Base-by-base conservation (phyloP, 108 stramenopile genomes). In the Pseudonitzschia multiseries region DNA sequence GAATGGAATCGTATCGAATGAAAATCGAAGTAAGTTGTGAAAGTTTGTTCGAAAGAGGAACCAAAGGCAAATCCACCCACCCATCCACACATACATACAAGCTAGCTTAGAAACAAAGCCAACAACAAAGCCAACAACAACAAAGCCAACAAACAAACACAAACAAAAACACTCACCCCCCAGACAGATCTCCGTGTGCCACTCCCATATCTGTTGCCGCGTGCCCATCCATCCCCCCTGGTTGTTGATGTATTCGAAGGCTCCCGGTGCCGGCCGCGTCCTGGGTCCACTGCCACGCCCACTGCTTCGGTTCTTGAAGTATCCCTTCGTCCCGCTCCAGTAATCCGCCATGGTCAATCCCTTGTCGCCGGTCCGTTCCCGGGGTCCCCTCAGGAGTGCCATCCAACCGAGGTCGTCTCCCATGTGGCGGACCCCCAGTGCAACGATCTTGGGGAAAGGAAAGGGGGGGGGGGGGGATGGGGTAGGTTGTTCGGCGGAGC, bases 161-260 rank as follows among this genome's bases (percentile, higher is more conserved):
- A 56, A 10, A 56, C 54, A 56, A 26, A 56, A 8, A 10, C 26
- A 56, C 54, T 26, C 24, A 56, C 54, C 54, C 18, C 91, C 91
- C 14, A 82, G 85, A 67, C 93, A 94, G 28, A 87, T 77, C 42
- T 92, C 85, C 31, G 89, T 87, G 71, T 92, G 91, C 76, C 86
- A 84, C 68, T 83, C 75, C 79, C 81, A 82, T 21, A 88, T 65
- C 57, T 88, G 85, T 31, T 84, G 77, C 32, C 93, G 70, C 20
- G 86, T 92, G 41, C 86, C 91, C 89, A 94, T 91, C 89, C 89
- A 94, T 12, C 93, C 93, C 27, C 88, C 93, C 57, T 87, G 84
- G 64, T 92, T 89, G 61, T 87, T 89, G 29, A 94, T 78, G 21
- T 84, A 75, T 13, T 82, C 63, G 44, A 84, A 87, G n/a, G 85